Conservation (phyloP, 1,139 yeast species). For the Pichia sp. region DNA sequence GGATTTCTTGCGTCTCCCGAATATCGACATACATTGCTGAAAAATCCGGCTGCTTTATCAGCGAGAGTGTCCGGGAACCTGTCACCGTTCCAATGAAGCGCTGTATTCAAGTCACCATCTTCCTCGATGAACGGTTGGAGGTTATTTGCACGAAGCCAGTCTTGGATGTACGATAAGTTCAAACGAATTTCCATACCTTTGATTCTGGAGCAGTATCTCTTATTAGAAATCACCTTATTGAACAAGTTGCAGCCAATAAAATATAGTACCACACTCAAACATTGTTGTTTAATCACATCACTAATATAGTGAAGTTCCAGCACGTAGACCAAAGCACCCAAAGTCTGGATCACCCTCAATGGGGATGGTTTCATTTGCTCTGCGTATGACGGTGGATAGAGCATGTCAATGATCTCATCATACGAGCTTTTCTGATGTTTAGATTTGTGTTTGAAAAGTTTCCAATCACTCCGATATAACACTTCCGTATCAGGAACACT, state of each 20-base stretch:
- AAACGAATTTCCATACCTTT: constrained; percentile 86
- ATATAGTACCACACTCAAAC: constrained; percentile 71
- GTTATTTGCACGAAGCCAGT: constrained; percentile 85
- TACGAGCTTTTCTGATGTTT: constrained; percentile 36
- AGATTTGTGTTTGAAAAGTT: constrained; percentile 51
- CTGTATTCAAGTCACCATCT: constrained; percentile 29
- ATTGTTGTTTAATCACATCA: constrained; percentile 65
- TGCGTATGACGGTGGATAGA: constrained; percentile 61
- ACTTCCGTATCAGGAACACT: constrained; percentile 58
- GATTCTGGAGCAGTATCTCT: constrained; percentile 64
- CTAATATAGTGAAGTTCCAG: constrained; percentile 77
- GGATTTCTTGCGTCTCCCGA: constrained; percentile 29
- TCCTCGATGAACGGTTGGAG: constrained; percentile 43
- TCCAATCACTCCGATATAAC: constrained; percentile 69
- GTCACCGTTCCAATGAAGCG: too few species aligned
- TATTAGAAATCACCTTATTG: constrained; percentile 60
- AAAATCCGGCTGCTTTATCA: constrained; percentile 14
- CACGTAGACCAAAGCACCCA: constrained; percentile 84
- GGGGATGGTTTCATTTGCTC: constrained; percentile 85
- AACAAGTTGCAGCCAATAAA: constrained; percentile 71
- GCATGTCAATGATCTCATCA: constrained; percentile 61
- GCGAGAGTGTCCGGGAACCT: constrained; percentile 39
- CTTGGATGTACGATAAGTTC: constrained; percentile 80
- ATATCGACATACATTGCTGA: constrained; percentile 27
- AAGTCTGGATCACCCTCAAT: constrained; percentile 70